These are phyloP conservation scores for Metschnikowia colocasiae DNA, from an alignment of 805 yeast genomes.

Conservation along the genomic window DNA sequence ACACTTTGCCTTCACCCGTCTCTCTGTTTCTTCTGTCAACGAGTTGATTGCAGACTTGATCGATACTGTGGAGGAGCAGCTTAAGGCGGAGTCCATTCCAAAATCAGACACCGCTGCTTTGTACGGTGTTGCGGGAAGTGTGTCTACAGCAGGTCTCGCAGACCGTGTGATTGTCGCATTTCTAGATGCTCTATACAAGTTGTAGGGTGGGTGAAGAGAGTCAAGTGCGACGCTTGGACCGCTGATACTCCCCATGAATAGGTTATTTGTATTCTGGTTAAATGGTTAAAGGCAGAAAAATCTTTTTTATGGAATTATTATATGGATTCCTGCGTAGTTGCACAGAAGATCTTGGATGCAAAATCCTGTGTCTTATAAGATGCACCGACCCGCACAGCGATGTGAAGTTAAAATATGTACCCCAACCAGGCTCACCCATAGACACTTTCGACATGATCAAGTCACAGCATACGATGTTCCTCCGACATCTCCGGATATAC, in stretches of 20 bases:
- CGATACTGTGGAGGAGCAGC: conserved; percentile 40
- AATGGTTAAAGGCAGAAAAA: too few relatives aligned
- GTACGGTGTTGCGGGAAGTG: conserved; percentile 94
- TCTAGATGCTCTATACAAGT: conserved; percentile 73
- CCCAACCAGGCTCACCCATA: not conserved
- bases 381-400: not conserved
- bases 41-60: conserved; percentile 54
- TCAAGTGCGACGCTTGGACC: not conserved
- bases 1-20: conserved; percentile 82
- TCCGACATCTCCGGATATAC: not conserved
- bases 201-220: conserved; percentile 9
- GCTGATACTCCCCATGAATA: not conserved
- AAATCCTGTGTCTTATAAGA: not conserved
- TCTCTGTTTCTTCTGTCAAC: conserved; percentile 60
- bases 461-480: not conserved
- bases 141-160: conserved; percentile 78
- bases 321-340: too few relatives aligned
- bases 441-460: not conserved
- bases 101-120: conserved; percentile 74
- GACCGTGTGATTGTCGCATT: conserved; percentile 76
- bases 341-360: not conserved
- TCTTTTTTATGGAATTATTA: too few relatives aligned
- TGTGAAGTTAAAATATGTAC: not conserved
- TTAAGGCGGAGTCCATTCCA: conserved; percentile 22
- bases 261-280: too few relatives aligned